Evolutionary conservation across 164 flowering plant genomes (phyloP).

Genomic region (Cinnamomum chago): DNA sequence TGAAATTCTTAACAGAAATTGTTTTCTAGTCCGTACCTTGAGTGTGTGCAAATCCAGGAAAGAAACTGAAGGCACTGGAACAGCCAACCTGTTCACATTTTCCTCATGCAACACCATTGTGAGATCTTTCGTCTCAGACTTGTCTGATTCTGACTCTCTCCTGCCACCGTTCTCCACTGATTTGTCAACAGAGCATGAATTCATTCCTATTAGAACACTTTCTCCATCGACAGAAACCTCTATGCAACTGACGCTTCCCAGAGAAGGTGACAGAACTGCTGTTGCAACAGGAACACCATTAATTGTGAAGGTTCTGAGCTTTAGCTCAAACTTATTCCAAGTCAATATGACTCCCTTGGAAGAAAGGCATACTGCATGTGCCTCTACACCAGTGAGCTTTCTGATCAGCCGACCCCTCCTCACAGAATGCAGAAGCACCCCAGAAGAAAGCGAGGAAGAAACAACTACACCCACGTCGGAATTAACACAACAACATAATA

Average conservation of each 20-base stretch:
- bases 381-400: slow-evolving; percentile 62
- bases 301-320: slow-evolving; percentile 59
- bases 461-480: slow-evolving; percentile 83
- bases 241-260: slow-evolving; percentile 69
- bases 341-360: slow-evolving; percentile 67
- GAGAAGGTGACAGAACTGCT: slow-evolving; percentile 40
- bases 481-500: slow-evolving; percentile 68
- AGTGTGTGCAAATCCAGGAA: slow-evolving; percentile 72
- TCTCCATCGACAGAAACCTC: slow-evolving; percentile 79
- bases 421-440: slow-evolving; percentile 75
- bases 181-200: slow-evolving; percentile 21
- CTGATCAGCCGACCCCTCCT: slow-evolving; percentile 80
- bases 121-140: slow-evolving; percentile 15
- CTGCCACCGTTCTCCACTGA: slow-evolving; percentile 22
- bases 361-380: slow-evolving; percentile 76
- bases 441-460: slow-evolving; percentile 72
- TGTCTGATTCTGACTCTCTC: slow-evolving; percentile 9
- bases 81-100: slow-evolving; percentile 29
- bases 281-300: slow-evolving; percentile 69
- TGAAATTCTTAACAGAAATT: neutral
- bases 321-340: slow-evolving; percentile 60
- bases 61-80: slow-evolving; percentile 72
- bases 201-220: slow-evolving; percentile 65
- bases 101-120: slow-evolving; percentile 22
- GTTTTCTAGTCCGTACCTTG: slow-evolving; percentile 41